Evolutionary conservation across 2,329 filamentous ascomycete genomes (phyloP).

Genomic region (Penicillium sp.): DNA sequence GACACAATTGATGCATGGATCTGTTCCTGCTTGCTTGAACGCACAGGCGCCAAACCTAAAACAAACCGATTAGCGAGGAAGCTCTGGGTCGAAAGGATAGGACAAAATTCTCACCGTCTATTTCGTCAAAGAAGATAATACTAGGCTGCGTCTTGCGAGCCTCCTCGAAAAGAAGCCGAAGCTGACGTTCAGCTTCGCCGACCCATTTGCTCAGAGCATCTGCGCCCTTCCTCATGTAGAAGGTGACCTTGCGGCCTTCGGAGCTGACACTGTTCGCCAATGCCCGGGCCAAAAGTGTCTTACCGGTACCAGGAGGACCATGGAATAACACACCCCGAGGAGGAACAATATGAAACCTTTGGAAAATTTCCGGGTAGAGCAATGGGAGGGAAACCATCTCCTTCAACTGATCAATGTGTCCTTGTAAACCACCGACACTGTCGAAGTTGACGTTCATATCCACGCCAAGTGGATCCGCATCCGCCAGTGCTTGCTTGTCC

Average conservation of each 20-base stretch:
- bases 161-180: constrained; percentile 92
- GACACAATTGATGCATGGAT: constrained; percentile 98
- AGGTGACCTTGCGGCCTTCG: constrained; percentile 91
- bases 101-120: constrained; percentile 68
- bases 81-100: background rate
- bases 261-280: constrained; percentile 88
- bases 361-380: constrained; percentile 92
- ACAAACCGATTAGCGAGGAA: constrained; percentile 12
- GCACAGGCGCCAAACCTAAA: constrained; percentile 78
- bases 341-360: constrained; percentile 88
- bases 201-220: constrained; percentile 99
- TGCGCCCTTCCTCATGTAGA: constrained; percentile 99
- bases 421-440: constrained; percentile 87
- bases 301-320: constrained; percentile 95
- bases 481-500: constrained; percentile 86
- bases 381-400: constrained; percentile 97
- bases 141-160: constrained; percentile 94
- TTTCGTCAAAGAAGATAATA: constrained; percentile 99
- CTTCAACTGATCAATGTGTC: constrained; percentile 95
- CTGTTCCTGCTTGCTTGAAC: constrained; percentile 97
- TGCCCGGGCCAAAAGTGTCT: constrained; percentile 92
- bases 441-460: constrained; percentile 92
- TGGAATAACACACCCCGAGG: constrained; percentile 96
- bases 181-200: constrained; percentile 93
- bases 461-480: constrained; percentile 92